phyloP scores from a whole-genome alignment of 1,284 basidiomycete genomes.

The Tylopilus sp. region DNA sequence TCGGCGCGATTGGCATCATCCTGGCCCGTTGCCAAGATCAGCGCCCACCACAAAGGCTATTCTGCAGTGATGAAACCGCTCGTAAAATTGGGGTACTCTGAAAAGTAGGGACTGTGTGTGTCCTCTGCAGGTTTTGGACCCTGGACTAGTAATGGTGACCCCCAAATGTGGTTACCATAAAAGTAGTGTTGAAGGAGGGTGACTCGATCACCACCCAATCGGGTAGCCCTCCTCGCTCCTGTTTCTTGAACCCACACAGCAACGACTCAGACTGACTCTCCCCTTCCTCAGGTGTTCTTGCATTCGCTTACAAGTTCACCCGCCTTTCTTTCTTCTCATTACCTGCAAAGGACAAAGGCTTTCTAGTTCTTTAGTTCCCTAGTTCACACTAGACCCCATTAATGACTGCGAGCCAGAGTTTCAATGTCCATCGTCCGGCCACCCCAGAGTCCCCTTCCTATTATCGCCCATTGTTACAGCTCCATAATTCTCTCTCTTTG shows the following conservation, averaged over 20 bases:
- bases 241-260: conserved; percentile 22
- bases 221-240: conserved; percentile 21
- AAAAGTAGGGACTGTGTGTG: neutral
- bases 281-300: conserved; percentile 25
- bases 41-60: neutral
- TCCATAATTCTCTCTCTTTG: conserved; percentile 30
- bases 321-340: conserved; percentile 8
- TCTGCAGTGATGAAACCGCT: neutral
- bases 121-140: too few species aligned
- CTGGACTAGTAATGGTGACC: conserved; percentile 6
- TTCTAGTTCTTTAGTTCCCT: conserved; percentile 15
- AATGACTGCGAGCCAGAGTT: conserved; percentile 29
- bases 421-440: conserved; percentile 25
- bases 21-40: neutral
- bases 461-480: conserved; percentile 30
- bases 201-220: conserved; percentile 22
- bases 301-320: conserved; percentile 34
- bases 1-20: too few species aligned
- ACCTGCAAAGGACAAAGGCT: conserved; percentile 20
- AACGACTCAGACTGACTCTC: conserved; percentile 15
- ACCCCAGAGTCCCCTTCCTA: conserved; percentile 17
- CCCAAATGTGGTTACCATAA: conserved; percentile 13
- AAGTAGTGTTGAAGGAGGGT: conserved; percentile 13
- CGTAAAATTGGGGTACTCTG: neutral
- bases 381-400: conserved; percentile 18